Evolutionary conservation across 441 rosid species (phyloP).

Genomic region (Syzygium malaccense): DNA sequence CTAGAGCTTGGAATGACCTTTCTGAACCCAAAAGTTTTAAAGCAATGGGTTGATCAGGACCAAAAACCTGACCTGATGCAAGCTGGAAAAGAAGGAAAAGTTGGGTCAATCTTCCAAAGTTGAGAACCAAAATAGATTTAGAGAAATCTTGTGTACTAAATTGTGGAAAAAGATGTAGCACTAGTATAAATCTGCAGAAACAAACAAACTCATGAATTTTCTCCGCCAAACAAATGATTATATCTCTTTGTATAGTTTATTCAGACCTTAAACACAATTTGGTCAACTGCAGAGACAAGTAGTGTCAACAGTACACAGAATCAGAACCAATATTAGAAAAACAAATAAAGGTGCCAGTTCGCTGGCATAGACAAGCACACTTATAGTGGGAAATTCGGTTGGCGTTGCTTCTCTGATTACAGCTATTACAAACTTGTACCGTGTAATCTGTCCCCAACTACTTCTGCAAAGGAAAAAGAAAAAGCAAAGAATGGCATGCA

Average conservation of each 20-base stretch:
- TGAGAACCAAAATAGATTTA: not conserved
- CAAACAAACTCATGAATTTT: not conserved
- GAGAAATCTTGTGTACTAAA: not conserved
- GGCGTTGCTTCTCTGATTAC: not conserved
- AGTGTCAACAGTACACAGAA: not conserved
- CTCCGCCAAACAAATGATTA: not conserved
- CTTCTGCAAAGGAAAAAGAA: not conserved
- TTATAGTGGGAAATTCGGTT: not conserved
- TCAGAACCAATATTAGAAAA: not conserved
- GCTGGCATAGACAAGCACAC: not conserved
- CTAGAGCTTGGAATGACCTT: conserved; percentile 84
- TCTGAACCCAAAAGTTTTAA: conserved; percentile 89
- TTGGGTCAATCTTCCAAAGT: not conserved
- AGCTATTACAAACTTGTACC: not conserved
- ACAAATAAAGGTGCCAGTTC: not conserved
- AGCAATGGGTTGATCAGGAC: conserved; percentile 83
- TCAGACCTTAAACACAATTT: not conserved
- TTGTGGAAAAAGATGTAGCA: not conserved
- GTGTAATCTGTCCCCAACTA: not conserved
- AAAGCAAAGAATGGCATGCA: not conserved
- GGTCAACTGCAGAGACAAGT: not conserved
- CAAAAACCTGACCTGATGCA: conserved; percentile 93
- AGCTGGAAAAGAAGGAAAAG: conserved; percentile 35
- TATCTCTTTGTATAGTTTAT: not conserved
- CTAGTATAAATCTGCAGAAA: not conserved